Conservation (phyloP, 768 basidiomycete species). For the Suillus hirtellus region DNA sequence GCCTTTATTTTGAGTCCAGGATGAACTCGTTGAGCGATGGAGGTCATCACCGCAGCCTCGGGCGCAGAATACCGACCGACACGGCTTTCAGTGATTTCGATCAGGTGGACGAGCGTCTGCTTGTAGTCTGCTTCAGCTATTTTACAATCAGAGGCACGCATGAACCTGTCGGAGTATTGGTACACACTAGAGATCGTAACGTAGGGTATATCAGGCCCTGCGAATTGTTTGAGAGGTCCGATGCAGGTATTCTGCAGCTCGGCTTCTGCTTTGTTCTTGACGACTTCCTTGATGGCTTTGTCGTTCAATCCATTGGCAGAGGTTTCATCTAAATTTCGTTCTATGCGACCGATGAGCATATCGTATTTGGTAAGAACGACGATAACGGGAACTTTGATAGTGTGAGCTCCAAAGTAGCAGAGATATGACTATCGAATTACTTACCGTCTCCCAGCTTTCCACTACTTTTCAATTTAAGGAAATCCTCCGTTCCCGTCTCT, state of each 20-base stretch:
- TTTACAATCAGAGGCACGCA: neutral
- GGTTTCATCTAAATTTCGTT: slow-evolving; percentile 34
- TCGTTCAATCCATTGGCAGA: neutral
- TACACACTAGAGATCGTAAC: slow-evolving; percentile 6
- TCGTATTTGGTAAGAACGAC: slow-evolving; percentile 10
- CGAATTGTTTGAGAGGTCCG: neutral
- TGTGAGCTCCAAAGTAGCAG: too few species aligned
- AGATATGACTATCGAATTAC: neutral
- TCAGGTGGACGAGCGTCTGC: neutral
- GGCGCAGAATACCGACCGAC: neutral
- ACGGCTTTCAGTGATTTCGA: neutral
- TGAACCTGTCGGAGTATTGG: neutral
- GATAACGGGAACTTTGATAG: neutral
- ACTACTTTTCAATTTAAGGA: neutral
- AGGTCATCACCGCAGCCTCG: neutral
- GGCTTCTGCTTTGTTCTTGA: neutral
- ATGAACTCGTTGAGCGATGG: slow-evolving; percentile 7
- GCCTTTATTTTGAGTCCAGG: slow-evolving; percentile 7
- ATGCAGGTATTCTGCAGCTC: slow-evolving; percentile 3
- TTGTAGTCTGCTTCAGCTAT: neutral
- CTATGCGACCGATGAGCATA: neutral
- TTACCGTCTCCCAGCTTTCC: slow-evolving; percentile 10
- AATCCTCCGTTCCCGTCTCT: neutral
- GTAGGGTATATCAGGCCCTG: neutral
- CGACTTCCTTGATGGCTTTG: slow-evolving; percentile 8